Percentiles rank a stretch among this genome's conserved stretches.
These are phyloP conservation scores for Arthrocladium fulminans DNA, from an alignment of 2,329 filamentous ascomycete genomes.

Conservation along the genomic window DNA sequence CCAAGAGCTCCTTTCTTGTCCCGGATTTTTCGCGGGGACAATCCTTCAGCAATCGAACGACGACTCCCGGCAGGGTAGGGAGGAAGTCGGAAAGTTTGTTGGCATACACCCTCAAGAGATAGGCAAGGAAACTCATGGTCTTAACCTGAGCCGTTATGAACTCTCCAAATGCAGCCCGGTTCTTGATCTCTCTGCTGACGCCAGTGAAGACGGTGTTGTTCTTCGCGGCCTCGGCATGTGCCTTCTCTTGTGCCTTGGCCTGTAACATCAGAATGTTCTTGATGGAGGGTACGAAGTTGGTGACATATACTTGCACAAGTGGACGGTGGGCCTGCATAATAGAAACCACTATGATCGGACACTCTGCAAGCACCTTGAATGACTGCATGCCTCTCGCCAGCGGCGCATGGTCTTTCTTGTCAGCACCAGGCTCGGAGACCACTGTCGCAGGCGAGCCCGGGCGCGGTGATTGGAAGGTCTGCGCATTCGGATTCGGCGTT, in stretches of 20 bases:
- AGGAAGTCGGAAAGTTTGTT: slow-evolving; percentile 83
- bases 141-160: slow-evolving; percentile 98
- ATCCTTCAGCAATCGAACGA: slow-evolving; percentile 83
- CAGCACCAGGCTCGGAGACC: slow-evolving; percentile 64
- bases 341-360: slow-evolving; percentile 96
- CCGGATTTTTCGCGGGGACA: slow-evolving; percentile 91
- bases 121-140: slow-evolving; percentile 97
- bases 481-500: slow-evolving; percentile 42
- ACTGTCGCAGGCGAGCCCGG: slow-evolving; percentile 84
- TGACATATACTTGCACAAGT: slow-evolving; percentile 75
- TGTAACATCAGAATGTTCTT: slow-evolving; percentile 82
- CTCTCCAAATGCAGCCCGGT: slow-evolving; percentile 87
- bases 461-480: slow-evolving; percentile 76
- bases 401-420: slow-evolving; percentile 72
- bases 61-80: slow-evolving; percentile 73
- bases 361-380: slow-evolving; percentile 96
- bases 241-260: slow-evolving; percentile 85
- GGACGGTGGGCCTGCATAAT: slow-evolving; percentile 88
- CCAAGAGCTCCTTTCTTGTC: slow-evolving; percentile 85
- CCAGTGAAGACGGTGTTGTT: slow-evolving; percentile 81
- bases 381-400: slow-evolving; percentile 93
- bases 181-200: slow-evolving; percentile 87
- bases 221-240: slow-evolving; percentile 73
- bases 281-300: slow-evolving; percentile 85
- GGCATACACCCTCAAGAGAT: slow-evolving; percentile 78